Evolutionary conservation across 257 asterid genomes (phyloP), one percentile per base, ranked within the genome.

Genomic region (Capsicum rhomboideum): DNA sequence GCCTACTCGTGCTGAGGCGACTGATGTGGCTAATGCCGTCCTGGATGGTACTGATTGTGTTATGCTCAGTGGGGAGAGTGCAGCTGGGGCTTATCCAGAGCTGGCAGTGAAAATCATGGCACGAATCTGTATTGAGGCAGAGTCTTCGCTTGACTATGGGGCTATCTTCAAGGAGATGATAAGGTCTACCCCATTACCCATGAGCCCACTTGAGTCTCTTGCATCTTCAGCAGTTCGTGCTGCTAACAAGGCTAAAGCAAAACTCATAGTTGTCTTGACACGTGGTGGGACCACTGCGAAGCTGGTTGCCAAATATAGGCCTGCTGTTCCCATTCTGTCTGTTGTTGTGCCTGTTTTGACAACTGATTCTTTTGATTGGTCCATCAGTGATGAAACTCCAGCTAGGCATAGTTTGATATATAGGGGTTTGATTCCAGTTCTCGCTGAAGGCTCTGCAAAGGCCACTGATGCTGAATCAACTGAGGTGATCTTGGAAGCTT

Each of bases 1-100:
- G 81, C 98, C 98, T n/a, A 94, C 98, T 7, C 95, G 98, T 49
- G 98, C 97, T 1, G 98, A 94, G 90, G 98, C 98, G 3, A 95
- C 68, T 61, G 68, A 61, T 61, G 34, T 61, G 68, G 68, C 97
- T 80, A 94, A 94, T 44, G 98, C 97, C 0, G 98, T 94, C 83
- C 87, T 94, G 0, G 98, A 94, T 54, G 98, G 98, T 63, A 93
- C 98, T 53, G 59, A 93, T 64, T 94, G 98, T 54, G 98, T 94
- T 14, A 94, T 94, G 98, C 90, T 94, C n/a, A 93, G 97, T 46
- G 97, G 98, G 55, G 98, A 94, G 88, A 93, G 94, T 42, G 98
- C 98, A 4, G 97, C 98, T 11, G 98, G 98, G 53, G 93, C 98
- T 10, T 94, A 93, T 68, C 97, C 98, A 0, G 96, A 93, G 77